Percentiles rank a stretch among this genome's conserved stretches.
These are phyloP conservation scores for Pinguiococcus pyrenoidosus DNA, from an alignment of 108 stramenopile species.

Conservation along the genomic window DNA sequence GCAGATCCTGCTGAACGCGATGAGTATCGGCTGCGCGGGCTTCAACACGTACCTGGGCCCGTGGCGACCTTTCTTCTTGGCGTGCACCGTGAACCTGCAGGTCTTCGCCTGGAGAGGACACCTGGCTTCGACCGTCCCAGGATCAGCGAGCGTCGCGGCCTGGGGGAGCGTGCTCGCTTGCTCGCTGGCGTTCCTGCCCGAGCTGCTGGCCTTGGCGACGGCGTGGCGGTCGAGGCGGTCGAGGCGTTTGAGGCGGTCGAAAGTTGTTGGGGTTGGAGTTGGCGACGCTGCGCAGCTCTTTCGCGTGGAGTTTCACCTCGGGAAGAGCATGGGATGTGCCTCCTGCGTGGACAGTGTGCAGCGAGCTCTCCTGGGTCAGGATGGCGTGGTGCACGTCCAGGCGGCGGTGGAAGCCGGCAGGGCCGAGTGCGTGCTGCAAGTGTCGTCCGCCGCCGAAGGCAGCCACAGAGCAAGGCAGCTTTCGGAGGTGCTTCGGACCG, in stretches of 20 bases:
- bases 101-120: background rate
- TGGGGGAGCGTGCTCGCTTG: slow-evolving; percentile 19
- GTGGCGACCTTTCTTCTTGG: slow-evolving; percentile 43
- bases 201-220: slow-evolving; percentile 32
- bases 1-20: slow-evolving; percentile 51
- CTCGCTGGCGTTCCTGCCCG: slow-evolving; percentile 51
- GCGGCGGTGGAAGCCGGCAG: too few species aligned
- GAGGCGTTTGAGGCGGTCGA: background rate
- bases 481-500: too few species aligned
- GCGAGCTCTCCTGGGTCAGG: background rate
- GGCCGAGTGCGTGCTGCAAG: too few species aligned
- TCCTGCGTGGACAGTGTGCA: slow-evolving; percentile 48
- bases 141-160: too few species aligned
- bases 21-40: slow-evolving; percentile 56
- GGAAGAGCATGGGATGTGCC: slow-evolving; percentile 77
- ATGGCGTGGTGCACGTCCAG: background rate
- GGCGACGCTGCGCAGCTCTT: too few species aligned
- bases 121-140: background rate
- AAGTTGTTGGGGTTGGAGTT: slow-evolving; percentile 26
- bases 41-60: slow-evolving; percentile 63
- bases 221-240: background rate
- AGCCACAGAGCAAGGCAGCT: too few species aligned
- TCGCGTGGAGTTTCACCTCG: too few species aligned
- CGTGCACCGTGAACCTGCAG: background rate
- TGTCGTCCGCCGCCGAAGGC: too few species aligned